These are phyloP conservation scores for Oidiodendron maius DNA, from an alignment of 495 filamentous ascomycete species.

Conservation along the genomic window DNA sequence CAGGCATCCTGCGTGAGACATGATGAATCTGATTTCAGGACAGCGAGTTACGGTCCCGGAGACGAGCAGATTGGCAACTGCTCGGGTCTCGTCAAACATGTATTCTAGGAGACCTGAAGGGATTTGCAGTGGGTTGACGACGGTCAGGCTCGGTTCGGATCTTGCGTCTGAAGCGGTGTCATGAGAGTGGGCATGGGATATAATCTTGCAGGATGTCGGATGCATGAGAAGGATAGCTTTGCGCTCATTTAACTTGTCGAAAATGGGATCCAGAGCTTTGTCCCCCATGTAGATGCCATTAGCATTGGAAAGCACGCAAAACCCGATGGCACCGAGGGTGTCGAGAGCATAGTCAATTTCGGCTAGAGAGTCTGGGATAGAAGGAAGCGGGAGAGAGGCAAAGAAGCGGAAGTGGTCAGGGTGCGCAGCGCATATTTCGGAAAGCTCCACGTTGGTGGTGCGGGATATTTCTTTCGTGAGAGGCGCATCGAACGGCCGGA, in stretches of 20 bases:
- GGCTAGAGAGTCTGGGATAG: slow-evolving; percentile 31
- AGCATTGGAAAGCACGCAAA: slow-evolving; percentile 41
- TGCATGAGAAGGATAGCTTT: slow-evolving; percentile 43
- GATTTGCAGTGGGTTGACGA: neutral
- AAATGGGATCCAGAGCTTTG: slow-evolving; percentile 31
- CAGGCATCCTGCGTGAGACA: slow-evolving; percentile 38
- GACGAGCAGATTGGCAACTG: slow-evolving; percentile 41
- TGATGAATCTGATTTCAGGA: slow-evolving; percentile 37
- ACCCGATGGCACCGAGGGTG: slow-evolving; percentile 36
- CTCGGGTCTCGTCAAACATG: slow-evolving; percentile 46
- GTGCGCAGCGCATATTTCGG: slow-evolving; percentile 30
- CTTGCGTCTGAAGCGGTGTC: neutral
- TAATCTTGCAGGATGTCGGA: slow-evolving; percentile 29
- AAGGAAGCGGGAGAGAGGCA: slow-evolving; percentile 43
- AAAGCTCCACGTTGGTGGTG: slow-evolving; percentile 32
- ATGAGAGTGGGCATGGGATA: neutral
- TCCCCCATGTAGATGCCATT: slow-evolving; percentile 48
- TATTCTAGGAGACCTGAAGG: slow-evolving; percentile 38
- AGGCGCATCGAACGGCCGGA: slow-evolving; percentile 25
- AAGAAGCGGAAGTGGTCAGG: slow-evolving; percentile 40
- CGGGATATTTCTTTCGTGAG: slow-evolving; percentile 28
- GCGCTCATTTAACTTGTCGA: slow-evolving; percentile 27
- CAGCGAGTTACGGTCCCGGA: slow-evolving; percentile 36
- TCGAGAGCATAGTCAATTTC: slow-evolving; percentile 38
- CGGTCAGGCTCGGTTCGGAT: neutral